These are phyloP conservation scores for Sclerotinia minor DNA, from an alignment of 2,329 filamentous ascomycete genomes.

Conservation along the genomic window DNA sequence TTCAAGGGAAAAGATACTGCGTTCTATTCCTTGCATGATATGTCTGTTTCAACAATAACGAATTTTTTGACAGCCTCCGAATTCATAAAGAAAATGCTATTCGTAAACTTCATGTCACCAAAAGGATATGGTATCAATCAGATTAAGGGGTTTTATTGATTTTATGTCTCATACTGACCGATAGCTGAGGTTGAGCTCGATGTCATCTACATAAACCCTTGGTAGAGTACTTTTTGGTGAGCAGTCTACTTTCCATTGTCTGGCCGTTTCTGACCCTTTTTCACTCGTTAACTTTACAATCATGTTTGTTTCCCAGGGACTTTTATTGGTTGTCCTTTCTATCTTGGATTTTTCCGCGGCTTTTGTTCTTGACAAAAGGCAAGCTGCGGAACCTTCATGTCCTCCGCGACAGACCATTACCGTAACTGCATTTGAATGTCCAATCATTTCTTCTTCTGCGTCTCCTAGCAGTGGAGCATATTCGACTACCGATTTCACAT, in stretches of 20 bases:
- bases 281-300: neutral
- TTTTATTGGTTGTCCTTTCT: constrained; percentile 11
- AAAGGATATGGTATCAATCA: neutral
- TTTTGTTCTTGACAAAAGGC: constrained; percentile 11
- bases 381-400: neutral
- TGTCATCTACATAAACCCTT: constrained; percentile 3
- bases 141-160: constrained; percentile 11
- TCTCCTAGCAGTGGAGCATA: neutral
- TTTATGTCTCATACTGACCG: neutral
- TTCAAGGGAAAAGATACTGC: neutral
- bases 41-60: neutral
- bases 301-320: neutral
- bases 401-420: constrained; percentile 12
- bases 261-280: neutral
- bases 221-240: neutral
- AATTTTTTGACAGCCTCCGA: neutral
- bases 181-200: neutral
- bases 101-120: neutral
- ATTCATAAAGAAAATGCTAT: neutral
- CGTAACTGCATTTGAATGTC: constrained; percentile 11
- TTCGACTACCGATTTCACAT: constrained; percentile 10
- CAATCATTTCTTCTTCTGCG: constrained; percentile 5
- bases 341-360: constrained; percentile 10
- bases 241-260: neutral
- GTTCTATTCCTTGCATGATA: constrained; percentile 7